Evolutionary conservation across 1,284 basidiomycete genomes (phyloP), one percentile per base, ranked within the genome.

Genomic region (Boletellus deceptivus): DNA sequence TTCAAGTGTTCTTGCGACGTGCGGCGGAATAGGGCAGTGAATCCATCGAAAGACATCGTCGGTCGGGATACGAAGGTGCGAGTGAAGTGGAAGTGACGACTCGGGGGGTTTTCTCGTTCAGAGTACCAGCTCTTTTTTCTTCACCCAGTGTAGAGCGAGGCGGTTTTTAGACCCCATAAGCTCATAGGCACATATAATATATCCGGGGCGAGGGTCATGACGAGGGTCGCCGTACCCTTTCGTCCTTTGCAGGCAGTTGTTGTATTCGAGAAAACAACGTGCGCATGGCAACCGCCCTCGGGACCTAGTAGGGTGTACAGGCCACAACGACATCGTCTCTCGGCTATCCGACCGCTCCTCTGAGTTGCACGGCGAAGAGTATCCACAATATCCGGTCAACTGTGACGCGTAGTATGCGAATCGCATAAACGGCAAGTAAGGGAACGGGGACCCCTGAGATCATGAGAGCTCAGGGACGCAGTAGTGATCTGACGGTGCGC

Each of bases 1-100:
- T 70, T 68, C n/a, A 66, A 22, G n/a, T 66, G 56, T 18, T 66
- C 64, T 44, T 60, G 62, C 3, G 64, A 68, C 2, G 68, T 65
- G 3, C 42, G 43, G 20, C 47, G 35, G 6, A 65, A 54, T 3
- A 65, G 18, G 2, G 56, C 53, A 1, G 33, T 13, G 48, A 65
- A 45, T 3, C 55, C 52, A 4, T 61, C 58, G 13, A 61, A 50
- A 10, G 38, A n/a, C 49, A 50, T 49, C 16, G 11, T 31, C 13
- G 10, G 18, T 17, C 27, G 17, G 11, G 29, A 10, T 18, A 17
- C 27, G 18, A 2, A 8, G 27, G 17, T 31, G 29, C 29, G 13
- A 31, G 14, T 7, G 25, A 5, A n/a, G 13, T 6, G 20, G 11
- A 17, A 6, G 43, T 43, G 25, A 27, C 25, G 20, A 31, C 34